Evolutionary conservation across 31 red algal genomes (phyloP).

Genomic region (Odonthalia washingtoniensis): DNA sequence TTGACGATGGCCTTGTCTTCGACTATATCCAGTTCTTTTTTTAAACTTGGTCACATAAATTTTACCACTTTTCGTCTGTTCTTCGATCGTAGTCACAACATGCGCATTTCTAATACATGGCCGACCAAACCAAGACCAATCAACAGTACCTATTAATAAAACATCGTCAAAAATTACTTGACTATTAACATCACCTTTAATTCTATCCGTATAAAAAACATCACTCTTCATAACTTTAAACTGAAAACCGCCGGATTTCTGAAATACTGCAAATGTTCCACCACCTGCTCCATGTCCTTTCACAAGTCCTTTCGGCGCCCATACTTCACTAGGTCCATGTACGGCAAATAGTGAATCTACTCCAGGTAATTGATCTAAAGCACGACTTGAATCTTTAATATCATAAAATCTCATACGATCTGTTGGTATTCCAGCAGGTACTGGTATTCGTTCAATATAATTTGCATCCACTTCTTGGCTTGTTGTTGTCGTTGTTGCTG

Average conservation of each 20-base stretch:
- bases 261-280: constrained; percentile 89
- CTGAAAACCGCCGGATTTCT: constrained; percentile 61
- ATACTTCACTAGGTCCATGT: constrained; percentile 63
- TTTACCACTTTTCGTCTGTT: constrained; percentile 81
- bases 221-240: constrained; percentile 88
- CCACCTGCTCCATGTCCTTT: constrained; percentile 68
- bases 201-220: constrained; percentile 77
- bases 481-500: too few relatives aligned
- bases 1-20: constrained; percentile 87
- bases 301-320: constrained; percentile 24
- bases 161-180: constrained; percentile 58
- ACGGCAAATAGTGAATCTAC: constrained; percentile 64
- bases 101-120: constrained; percentile 65
- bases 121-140: constrained; percentile 83
- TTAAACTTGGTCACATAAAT: constrained; percentile 86
- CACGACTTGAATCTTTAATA: constrained; percentile 34
- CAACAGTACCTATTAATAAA: constrained; percentile 69
- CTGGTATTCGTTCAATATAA: constrained; percentile 43
- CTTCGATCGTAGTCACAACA: constrained; percentile 77
- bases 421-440: constrained; percentile 44
- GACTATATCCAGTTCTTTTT: constrained; percentile 85
- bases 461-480: background rate
- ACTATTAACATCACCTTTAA: constrained; percentile 73
- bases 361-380: constrained; percentile 16
- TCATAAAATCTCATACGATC: constrained; percentile 57